A percentile compares a stretch with the other conserved stretches of the same genome.
Conservation (phyloP, 2,329 filamentous ascomycete species). For the Hyphodiscus sp. region DNA sequence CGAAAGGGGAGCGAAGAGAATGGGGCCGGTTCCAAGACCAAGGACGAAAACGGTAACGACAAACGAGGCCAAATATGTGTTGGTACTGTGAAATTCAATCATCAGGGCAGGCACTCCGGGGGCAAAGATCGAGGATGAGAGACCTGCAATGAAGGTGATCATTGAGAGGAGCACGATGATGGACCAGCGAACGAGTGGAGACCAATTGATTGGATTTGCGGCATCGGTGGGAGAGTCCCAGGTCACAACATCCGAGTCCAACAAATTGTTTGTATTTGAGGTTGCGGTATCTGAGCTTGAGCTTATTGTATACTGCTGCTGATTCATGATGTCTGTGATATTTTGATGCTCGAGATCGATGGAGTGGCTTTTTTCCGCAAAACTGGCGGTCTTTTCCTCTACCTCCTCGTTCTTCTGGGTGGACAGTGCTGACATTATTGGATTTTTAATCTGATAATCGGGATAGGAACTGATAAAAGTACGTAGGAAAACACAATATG, state of each 20-base stretch:
- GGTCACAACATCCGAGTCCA: background rate
- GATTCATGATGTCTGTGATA: too few species aligned
- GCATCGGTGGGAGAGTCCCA: conserved; percentile 2
- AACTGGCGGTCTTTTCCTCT: too few species aligned
- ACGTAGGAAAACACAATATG: too few species aligned
- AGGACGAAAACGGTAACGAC: conserved; percentile 13
- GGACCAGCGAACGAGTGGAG: background rate
- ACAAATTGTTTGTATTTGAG: too few species aligned
- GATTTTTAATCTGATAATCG: too few species aligned
- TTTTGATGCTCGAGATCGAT: too few species aligned
- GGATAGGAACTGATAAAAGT: too few species aligned
- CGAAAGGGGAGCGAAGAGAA: conserved; percentile 40
- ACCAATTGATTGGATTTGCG: conserved; percentile 3
- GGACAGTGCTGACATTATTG: too few species aligned
- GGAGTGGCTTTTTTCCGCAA: too few species aligned
- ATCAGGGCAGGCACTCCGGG: conserved; percentile 41
- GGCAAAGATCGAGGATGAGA: conserved; percentile 36
- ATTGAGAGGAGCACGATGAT: background rate
- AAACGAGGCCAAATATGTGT: conserved; percentile 36
- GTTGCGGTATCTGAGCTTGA: too few species aligned
- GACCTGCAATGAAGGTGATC: background rate
- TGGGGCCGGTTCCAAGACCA: conserved; percentile 11
- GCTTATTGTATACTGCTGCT: too few species aligned
- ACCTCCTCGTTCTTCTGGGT: too few species aligned
- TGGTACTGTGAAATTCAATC: conserved; percentile 37